Percentiles rank a stretch among this genome's conserved stretches.
Evolutionary conservation across 345 rosid genomes (phyloP).

Genomic region (Brassica carinata): DNA sequence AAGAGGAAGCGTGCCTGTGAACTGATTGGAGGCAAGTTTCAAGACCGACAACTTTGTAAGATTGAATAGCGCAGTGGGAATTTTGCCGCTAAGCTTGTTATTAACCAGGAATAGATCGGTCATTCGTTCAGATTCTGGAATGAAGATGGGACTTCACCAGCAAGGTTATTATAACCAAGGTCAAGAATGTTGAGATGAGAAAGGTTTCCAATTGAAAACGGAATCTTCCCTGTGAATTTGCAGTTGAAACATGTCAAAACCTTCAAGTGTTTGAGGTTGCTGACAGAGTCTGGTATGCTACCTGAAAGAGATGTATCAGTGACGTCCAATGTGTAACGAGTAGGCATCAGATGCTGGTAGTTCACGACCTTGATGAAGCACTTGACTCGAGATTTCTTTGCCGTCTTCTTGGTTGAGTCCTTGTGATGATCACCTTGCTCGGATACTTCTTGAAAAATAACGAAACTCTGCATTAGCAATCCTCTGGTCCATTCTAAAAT

Average conservation of each 20-base stretch:
- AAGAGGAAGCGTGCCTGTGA: background rate
- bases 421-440: constrained; percentile 52
- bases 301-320: background rate
- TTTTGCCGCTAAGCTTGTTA: background rate
- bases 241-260: background rate
- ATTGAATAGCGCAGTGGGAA: background rate
- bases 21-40: background rate
- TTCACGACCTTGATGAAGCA: constrained; percentile 59
- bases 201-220: background rate
- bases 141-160: background rate
- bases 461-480: too few species aligned
- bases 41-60: background rate
- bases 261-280: background rate
- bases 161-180: background rate
- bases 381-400: constrained; percentile 58
- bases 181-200: background rate
- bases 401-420: constrained; percentile 63
- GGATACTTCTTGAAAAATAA: constrained; percentile 50
- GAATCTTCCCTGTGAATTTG: background rate
- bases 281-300: background rate
- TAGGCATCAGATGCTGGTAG: constrained; percentile 65
- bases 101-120: background rate
- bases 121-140: background rate
- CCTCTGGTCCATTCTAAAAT: too few species aligned
- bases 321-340: constrained; percentile 58